Evolutionary conservation across 2,329 filamentous ascomycete genomes (phyloP).

Genomic region (Phoma herbarum): DNA sequence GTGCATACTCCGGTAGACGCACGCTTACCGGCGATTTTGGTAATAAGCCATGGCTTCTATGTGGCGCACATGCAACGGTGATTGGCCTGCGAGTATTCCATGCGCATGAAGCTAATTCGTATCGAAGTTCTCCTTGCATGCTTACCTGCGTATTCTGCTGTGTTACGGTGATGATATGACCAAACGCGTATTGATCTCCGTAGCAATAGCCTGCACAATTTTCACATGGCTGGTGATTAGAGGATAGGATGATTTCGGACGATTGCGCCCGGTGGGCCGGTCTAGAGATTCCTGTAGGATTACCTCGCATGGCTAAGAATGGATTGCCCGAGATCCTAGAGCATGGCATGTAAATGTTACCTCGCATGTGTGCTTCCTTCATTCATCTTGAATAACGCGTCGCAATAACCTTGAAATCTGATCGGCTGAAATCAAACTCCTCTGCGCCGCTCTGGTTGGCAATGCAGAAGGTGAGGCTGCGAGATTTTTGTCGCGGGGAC

Average conservation of each 20-base stretch:
- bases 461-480: slow-evolving; percentile 7
- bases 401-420: slow-evolving; percentile 7
- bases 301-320: slow-evolving; percentile 6
- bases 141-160: slow-evolving; percentile 7
- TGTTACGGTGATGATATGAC: slow-evolving; percentile 6
- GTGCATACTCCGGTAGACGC: slow-evolving; percentile 6
- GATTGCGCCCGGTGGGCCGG: slow-evolving; percentile 7
- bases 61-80: not conserved
- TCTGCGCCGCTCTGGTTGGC: slow-evolving; percentile 6
- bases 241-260: slow-evolving; percentile 4
- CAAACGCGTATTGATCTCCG: slow-evolving; percentile 6
- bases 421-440: slow-evolving; percentile 4
- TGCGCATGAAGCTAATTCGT: slow-evolving; percentile 7
- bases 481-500: slow-evolving; percentile 5
- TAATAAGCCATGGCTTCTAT: slow-evolving; percentile 1
- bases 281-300: slow-evolving; percentile 8
- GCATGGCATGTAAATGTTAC: slow-evolving; percentile 7
- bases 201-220: slow-evolving; percentile 5
- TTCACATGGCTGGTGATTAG: not conserved
- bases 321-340: slow-evolving; percentile 3
- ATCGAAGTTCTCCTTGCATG: slow-evolving; percentile 4
- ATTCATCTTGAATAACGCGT: slow-evolving; percentile 6
- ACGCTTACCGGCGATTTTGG: slow-evolving; percentile 6
- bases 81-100: slow-evolving; percentile 1
- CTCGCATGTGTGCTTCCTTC: slow-evolving; percentile 6